A percentile compares a stretch with the other conserved stretches of the same genome.
phyloP scores from a whole-genome alignment of 1,284 basidiomycete genomes.

The Sutorius eximius region DNA sequence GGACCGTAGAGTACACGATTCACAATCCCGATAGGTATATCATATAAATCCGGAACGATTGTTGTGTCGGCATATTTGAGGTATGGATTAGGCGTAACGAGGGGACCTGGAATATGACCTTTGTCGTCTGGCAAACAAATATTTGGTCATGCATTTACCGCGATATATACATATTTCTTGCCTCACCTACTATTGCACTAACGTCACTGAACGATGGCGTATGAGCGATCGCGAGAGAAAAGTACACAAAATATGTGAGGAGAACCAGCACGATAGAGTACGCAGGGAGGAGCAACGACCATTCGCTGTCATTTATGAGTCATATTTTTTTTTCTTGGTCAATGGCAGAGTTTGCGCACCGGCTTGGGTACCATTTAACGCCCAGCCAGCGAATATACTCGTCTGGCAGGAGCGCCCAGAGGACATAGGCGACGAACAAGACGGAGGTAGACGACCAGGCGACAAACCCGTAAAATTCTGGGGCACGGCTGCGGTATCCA shows the following conservation, averaged over 20 bases:
- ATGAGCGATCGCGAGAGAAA: constrained; percentile 67
- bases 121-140: constrained; percentile 47
- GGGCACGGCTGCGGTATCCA: constrained; percentile 57
- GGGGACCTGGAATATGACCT: constrained; percentile 46
- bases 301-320: constrained; percentile 54
- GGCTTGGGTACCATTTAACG: constrained; percentile 84
- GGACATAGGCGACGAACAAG: constrained; percentile 66
- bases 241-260: constrained; percentile 77
- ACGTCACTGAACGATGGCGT: constrained; percentile 72
- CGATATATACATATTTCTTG: constrained; percentile 10
- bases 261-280: constrained; percentile 74
- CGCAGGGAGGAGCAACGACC: constrained; percentile 82
- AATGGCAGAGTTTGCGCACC: constrained; percentile 47
- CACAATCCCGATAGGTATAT: constrained; percentile 80
- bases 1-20: constrained; percentile 66
- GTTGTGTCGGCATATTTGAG: constrained; percentile 44
- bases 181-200: constrained; percentile 63
- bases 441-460: constrained; percentile 79
- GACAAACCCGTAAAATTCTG: constrained; percentile 88
- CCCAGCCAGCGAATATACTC: constrained; percentile 61
- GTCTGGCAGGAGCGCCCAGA: constrained; percentile 64
- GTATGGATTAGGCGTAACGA: constrained; percentile 45
- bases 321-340: background rate
- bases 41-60: constrained; percentile 66
- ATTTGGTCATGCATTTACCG: constrained; percentile 18